phyloP scores from a whole-genome alignment of 2,329 filamentous ascomycete genomes.

The Pseudopithomyces chartarum region DNA sequence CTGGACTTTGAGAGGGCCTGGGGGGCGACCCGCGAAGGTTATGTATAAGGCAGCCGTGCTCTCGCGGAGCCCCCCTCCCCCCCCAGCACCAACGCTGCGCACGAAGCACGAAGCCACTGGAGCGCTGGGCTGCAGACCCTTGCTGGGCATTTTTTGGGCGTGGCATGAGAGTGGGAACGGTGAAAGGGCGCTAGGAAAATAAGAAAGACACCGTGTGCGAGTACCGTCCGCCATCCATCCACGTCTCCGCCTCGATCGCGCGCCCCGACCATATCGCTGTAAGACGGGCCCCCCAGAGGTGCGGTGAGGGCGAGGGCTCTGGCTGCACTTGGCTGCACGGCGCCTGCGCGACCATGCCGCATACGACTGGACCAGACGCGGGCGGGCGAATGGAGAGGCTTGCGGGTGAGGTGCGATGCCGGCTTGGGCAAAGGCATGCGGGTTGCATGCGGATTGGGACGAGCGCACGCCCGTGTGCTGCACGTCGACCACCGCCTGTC shows the following conservation, averaged over 20 bases:
- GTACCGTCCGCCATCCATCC: conserved; percentile 33
- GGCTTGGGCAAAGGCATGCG: conserved; percentile 36
- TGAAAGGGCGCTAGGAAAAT: conserved; percentile 45
- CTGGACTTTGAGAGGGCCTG: conserved; percentile 24
- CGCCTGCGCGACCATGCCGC: conserved; percentile 24
- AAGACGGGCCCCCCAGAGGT: conserved; percentile 33
- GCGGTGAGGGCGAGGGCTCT: conserved; percentile 42
- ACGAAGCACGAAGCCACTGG: conserved; percentile 19
- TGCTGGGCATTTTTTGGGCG: conserved; percentile 30
- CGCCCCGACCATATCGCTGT: conserved; percentile 42
- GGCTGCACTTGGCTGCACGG: conserved; percentile 23
- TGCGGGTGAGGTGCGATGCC: conserved; percentile 25
- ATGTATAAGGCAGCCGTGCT: conserved; percentile 38
- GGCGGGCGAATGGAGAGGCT: conserved; percentile 27
- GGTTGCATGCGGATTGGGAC: conserved; percentile 37
- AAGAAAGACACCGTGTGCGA: conserved; percentile 34
- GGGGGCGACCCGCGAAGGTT: conserved; percentile 36
- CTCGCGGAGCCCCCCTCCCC: conserved; percentile 26
- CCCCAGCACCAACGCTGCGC: conserved; percentile 36
- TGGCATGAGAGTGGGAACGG: conserved; percentile 42
- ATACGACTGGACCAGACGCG: conserved; percentile 23
- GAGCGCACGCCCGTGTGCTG: conserved; percentile 22
- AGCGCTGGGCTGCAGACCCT: conserved; percentile 3
- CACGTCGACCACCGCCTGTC: conserved; percentile 37
- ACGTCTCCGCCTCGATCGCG: conserved; percentile 45